Base-by-base conservation (phyloP, 768 basidiomycete species). In the Gymnopilus dilepis region DNA sequence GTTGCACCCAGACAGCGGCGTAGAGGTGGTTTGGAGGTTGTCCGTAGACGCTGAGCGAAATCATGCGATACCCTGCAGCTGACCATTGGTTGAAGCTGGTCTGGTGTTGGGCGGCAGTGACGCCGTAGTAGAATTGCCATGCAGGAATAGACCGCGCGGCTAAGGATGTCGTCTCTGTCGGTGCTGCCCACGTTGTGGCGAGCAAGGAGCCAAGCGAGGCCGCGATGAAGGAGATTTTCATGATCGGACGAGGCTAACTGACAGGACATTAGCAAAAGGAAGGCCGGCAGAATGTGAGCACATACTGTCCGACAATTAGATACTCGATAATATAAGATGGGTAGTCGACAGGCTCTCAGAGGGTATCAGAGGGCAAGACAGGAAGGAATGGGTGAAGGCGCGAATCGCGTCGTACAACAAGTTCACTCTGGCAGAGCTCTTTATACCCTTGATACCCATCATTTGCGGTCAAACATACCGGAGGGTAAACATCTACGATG, bases 111-210 rank as follows among this genome's bases (percentile, higher is more conserved):
- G 55, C 55, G 15, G 38, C 55, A 4, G 55, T 43, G 6, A 56
- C 55, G 42, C 55, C 55, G 11, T 42, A 45, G 42, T 56, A 56
- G 41, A 56, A 56, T 42, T 56, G 55, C 55, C 55, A 56, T 19
- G 42, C 26, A 17, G 55, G 55, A 21, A 56, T 31, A 8, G 38
- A 22, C 31, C 55, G 22, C 12, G 41, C 13, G 15, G 24, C 13
- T 22, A 56, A 41, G 6, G 55, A 41, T 13, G 28, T 45, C 17
- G 38, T 11, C 3, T 56, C 21, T 1, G 55, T 33, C 7, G 55
- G 55, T 13, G 21, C 26, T 30, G 55, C 55, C 15, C 15, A 30
- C 9, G 30, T 34, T 13, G 42, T 33, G 30, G 41, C 26, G 21
- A 56, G 55, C 41, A 56, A 33, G 11, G 31, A 42, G 31, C 41